Base-by-base conservation (phyloP, 2,329 filamentous ascomycete genomes). In the Pestalotiopsis sp. region DNA sequence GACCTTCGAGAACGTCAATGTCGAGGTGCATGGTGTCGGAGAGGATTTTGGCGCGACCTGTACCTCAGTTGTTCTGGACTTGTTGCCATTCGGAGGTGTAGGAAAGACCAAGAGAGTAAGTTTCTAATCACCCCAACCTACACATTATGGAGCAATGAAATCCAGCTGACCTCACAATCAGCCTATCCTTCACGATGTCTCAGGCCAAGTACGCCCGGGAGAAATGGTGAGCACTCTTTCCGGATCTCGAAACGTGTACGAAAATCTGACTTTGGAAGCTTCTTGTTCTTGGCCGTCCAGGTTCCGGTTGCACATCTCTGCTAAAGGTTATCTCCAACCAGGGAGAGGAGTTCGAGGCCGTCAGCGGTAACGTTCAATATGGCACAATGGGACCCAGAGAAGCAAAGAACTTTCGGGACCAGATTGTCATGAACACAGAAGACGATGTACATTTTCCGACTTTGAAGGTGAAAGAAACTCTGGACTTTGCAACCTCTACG, bases 351-450 rank as follows among this genome's bases (percentile, higher is more conserved):
- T 77, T 86, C n/a, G 13, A 48, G 13, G 17, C 40, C 11, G n/a
- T 17, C 10, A 17, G n/a, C 40, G 14, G 13, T 5, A 17, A 17
- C 14, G 11, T 48, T 17, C 14, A 48, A 5, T 48, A 48, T 17
- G 11, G 20, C 76, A 82, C 20, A 74, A 84, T 13, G 81, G 83
- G 58, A 70, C 80, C 0, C 67, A 79, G 0, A 83, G 83, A 2
- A 70, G 75, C 4, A 78, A 88, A 52, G 84, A 84, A 87, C 70
- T 94, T 85, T 68, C 79, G 86, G 3, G 84, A 84, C 66, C 86
- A 85, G 73, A 82, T 89, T 2, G 80, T 91, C 14, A 92, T 92
- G 75, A 90, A 91, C 68, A 86, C 89, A 1, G 90, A 92, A 75
- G 75, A 77, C 62, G 89, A 91, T 72, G 79, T 88, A 0, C 89